Conservation (phyloP, 1,284 basidiomycete species). For the Wallemia ichthyophaga region DNA sequence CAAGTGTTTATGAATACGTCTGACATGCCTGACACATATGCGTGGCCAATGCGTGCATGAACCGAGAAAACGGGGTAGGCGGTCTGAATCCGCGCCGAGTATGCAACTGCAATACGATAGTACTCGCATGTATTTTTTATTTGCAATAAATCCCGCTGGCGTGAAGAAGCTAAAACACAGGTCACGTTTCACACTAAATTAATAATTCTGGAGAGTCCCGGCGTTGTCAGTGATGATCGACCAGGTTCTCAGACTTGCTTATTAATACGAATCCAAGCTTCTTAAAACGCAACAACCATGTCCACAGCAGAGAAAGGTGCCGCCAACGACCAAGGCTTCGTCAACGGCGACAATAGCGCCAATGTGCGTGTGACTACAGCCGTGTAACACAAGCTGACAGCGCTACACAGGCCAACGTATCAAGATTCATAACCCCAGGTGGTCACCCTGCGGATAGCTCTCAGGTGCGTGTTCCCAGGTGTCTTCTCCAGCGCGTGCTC, state of each 20-base stretch:
- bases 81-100: too few relatives aligned
- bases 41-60: too few relatives aligned
- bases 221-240: not conserved
- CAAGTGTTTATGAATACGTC: too few relatives aligned
- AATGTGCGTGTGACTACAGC: not conserved
- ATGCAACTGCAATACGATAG: too few relatives aligned
- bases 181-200: not conserved
- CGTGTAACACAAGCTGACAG: not conserved
- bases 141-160: too few relatives aligned
- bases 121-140: too few relatives aligned
- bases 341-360: not conserved
- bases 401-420: not conserved
- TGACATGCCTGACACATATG: too few relatives aligned
- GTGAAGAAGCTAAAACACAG: not conserved
- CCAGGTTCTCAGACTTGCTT: not conserved
- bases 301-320: not conserved
- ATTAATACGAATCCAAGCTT: not conserved
- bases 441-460: conserved; percentile 1
- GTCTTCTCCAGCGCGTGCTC: too few relatives aligned
- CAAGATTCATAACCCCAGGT: conserved; percentile 1
- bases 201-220: not conserved
- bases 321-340: not conserved
- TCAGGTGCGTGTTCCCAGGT: not conserved
- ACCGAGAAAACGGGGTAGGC: too few relatives aligned
- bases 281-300: not conserved